Conservation (phyloP, 352 stramenopile genomes). For the Pythium aquatile region DNA sequence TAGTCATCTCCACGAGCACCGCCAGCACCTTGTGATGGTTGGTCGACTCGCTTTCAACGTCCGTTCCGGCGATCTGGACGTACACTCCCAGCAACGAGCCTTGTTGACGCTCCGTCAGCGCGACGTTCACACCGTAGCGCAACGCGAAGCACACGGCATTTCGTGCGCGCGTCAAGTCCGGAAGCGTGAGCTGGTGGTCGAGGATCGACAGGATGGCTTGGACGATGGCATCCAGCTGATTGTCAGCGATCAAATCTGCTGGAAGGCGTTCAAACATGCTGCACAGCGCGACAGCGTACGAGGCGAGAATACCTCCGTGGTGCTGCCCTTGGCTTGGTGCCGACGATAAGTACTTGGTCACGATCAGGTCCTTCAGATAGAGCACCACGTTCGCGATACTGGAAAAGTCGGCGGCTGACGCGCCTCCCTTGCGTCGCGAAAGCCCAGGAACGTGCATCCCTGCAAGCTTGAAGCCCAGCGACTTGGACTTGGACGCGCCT, state of each 20-base stretch:
- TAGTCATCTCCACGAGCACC: constrained; percentile 33
- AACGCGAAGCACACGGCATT: constrained; percentile 78
- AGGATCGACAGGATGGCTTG: constrained; percentile 63
- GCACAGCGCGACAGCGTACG: constrained; percentile 68
- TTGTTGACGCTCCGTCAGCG: constrained; percentile 69
- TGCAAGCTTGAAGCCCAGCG: constrained; percentile 62
- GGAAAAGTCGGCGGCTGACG: constrained; percentile 57
- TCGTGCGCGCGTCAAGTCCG: constrained; percentile 71
- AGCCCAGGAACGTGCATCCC: constrained; percentile 56
- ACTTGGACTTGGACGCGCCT: constrained; percentile 44
- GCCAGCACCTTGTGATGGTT: constrained; percentile 39
- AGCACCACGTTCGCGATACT: constrained; percentile 71
- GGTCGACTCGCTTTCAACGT: constrained; percentile 27
- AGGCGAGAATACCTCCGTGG: constrained; percentile 67
- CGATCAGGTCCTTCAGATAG: constrained; percentile 78
- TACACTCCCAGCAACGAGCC: constrained; percentile 59
- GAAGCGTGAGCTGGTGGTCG: constrained; percentile 68
- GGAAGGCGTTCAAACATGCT: constrained; percentile 79
- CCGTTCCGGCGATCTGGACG: constrained; percentile 32
- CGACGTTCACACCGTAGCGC: constrained; percentile 58
- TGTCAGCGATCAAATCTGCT: constrained; percentile 54
- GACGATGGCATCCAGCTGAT: constrained; percentile 67
- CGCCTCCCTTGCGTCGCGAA: constrained; percentile 52
- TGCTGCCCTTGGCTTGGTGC: constrained; percentile 11
- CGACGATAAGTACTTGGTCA: constrained; percentile 52